Percentiles rank a stretch among this genome's conserved stretches.
Conservation (phyloP, 257 asterid species). For the Orobanche coerulescens region DNA sequence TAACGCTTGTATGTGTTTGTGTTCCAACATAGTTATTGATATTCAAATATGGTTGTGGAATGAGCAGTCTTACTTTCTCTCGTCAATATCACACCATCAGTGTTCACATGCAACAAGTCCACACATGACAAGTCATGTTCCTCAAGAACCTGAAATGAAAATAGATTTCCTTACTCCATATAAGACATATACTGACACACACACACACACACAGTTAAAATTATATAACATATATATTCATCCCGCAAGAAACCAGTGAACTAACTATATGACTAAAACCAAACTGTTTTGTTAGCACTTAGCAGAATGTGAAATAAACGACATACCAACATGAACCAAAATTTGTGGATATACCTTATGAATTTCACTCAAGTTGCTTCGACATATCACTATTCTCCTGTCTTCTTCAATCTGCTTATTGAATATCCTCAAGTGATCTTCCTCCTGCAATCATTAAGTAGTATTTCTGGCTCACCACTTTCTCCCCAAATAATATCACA, state of each 20-base stretch:
- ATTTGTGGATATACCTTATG: conserved; percentile 51
- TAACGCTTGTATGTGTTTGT: neutral
- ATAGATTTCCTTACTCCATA: conserved; percentile 6
- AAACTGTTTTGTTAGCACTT: conserved; percentile 8
- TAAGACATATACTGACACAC: neutral
- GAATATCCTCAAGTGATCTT: conserved; percentile 69
- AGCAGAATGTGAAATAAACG: conserved; percentile 9
- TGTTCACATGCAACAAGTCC: conserved; percentile 68
- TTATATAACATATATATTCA: neutral
- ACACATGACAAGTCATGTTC: conserved; percentile 64
- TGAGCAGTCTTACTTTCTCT: conserved; percentile 62
- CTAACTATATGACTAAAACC: neutral
- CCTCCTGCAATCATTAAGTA: conserved; percentile 60
- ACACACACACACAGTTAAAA: neutral
- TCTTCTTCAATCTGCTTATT: conserved; percentile 94
- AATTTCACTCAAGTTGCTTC: conserved; percentile 80
- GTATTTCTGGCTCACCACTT: conserved; percentile 5
- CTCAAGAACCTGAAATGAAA: conserved; percentile 80
- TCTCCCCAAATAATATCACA: conserved; percentile 8
- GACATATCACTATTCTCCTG: conserved; percentile 71
- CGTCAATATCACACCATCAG: conserved; percentile 74
- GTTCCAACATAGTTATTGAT: neutral
- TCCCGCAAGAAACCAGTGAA: conserved; percentile 4
- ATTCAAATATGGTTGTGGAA: conserved; percentile 5
- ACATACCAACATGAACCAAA: neutral